Base-by-base conservation (phyloP, 352 stramenopile genomes). In the Pythium insidiosum region DNA sequence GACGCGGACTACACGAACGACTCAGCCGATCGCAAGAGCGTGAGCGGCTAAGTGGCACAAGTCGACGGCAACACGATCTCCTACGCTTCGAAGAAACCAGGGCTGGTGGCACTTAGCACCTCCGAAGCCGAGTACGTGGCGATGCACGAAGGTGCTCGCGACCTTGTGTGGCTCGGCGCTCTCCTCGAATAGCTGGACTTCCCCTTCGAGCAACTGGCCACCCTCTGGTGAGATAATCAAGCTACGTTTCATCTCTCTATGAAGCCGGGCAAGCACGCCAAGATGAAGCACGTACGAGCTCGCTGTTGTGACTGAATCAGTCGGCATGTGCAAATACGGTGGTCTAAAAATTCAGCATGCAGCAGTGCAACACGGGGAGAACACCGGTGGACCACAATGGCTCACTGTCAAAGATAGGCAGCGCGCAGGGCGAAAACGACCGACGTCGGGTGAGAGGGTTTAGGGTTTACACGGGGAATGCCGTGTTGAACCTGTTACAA, bases 1-100 rank as follows among this genome's bases (percentile, higher is more conserved):
- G 50, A 69, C 15, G 42, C 49, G 3, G 49, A 64, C 16, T 66
- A 64, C 15, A 52, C 56, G 0, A 66, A 70, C 19, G 46, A 64
- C 20, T 11, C 18, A 0, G 29, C 24, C 1, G 52, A 66, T n/a
- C 6, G 49, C 2, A 51, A 50, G 25, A 58, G 41, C 28, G 41
- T 63, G 4, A 63, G 45, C 25, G 61, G 53, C 6, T 66, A 62
- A 24, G 36, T 63, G 0, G 56, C 52, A 3, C 19, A 51, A 6
- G 21, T 66, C 1, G 38, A 66, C 18, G 49, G 46, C 1, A 57
- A 53, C 13, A 47, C 43, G 0, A 50, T 70, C 12, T 66, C 39
- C 11, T 61, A 66, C n/a, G 48, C 22, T 0, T 66, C 61, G 0
- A 31, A 42, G 3, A 66, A 70, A 20, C 54, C 66, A 38, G 48